phyloP scores from a whole-genome alignment of 169 alveolate genomes.

The Besnoitia besnoiti region DNA sequence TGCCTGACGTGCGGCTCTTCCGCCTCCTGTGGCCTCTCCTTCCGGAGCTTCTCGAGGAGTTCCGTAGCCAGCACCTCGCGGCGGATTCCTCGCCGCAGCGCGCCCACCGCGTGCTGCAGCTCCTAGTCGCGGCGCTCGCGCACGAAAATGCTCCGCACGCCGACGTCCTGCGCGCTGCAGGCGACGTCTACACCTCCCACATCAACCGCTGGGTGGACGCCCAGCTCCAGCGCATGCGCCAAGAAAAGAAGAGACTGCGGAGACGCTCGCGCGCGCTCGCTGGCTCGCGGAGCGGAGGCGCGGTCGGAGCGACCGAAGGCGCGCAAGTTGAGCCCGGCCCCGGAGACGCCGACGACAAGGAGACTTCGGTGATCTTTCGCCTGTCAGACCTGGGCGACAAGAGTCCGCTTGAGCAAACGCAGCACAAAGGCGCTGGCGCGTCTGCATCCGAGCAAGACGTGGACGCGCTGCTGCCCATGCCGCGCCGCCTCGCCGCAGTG shows the following conservation, averaged over 20 bases:
- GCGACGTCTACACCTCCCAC: neutral
- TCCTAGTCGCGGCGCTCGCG: conserved; percentile 3
- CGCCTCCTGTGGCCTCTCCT: neutral
- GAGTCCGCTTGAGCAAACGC: no score
- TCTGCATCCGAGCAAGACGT: neutral
- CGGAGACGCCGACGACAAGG: neutral
- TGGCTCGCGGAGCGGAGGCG: neutral
- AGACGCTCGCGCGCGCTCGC: neutral
- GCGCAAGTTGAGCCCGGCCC: neutral
- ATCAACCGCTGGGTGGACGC: neutral
- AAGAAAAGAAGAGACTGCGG: neutral
- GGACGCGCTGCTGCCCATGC: neutral
- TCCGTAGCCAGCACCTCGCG: neutral
- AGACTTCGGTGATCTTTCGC: conserved; percentile 1
- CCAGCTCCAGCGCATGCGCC: neutral
- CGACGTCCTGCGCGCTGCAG: neutral
- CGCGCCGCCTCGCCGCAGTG: neutral
- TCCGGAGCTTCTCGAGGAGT: conserved; percentile 1
- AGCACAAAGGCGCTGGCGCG: neutral
- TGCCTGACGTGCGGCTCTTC: neutral
- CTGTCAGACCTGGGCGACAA: neutral
- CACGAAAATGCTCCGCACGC: neutral
- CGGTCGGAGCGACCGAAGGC: neutral
- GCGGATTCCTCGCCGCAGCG: neutral
- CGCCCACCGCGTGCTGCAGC: neutral